A percentile compares a stretch with the other conserved stretches of the same genome.
Conservation (phyloP, 2,329 filamentous ascomycete genomes). For the Niveomyces coronatus region DNA sequence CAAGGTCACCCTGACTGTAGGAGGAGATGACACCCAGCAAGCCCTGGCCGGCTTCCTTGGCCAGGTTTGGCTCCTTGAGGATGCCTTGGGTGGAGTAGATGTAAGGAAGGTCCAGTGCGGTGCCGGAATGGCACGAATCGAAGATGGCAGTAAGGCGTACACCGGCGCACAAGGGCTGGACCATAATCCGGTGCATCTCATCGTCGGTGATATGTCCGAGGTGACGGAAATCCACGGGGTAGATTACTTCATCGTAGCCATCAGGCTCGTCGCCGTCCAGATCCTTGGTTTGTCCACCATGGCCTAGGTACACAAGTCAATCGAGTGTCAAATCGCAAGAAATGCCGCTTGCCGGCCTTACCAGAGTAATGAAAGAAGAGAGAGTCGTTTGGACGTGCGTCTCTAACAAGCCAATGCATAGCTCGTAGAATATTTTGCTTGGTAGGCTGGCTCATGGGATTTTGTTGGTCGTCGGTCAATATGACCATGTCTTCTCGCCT, state of each 20-base stretch:
- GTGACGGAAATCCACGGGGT: conserved; percentile 70
- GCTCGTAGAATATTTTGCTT: conserved; percentile 91
- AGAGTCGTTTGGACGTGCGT: conserved; percentile 83
- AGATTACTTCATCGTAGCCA: conserved; percentile 75
- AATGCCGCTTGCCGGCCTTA: conserved; percentile 31
- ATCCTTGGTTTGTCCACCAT: conserved; percentile 74
- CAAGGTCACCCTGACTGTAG: conserved; percentile 62
- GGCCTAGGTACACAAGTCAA: conserved; percentile 35
- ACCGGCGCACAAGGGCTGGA: conserved; percentile 43
- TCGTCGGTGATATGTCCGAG: conserved; percentile 77
- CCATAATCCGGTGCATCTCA: conserved; percentile 70
- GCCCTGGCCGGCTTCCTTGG: conserved; percentile 57
- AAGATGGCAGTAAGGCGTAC: conserved; percentile 53
- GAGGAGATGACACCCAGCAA: conserved; percentile 49
- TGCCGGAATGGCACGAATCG: conserved; percentile 58
- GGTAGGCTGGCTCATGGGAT: conserved; percentile 92
- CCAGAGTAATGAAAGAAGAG: conserved; percentile 97
- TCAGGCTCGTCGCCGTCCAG: conserved; percentile 72
- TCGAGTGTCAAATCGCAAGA: conserved; percentile 1
- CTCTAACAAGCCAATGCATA: conserved; percentile 97
- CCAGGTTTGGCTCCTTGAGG: conserved; percentile 58
- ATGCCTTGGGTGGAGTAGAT: conserved; percentile 60
- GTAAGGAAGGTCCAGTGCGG: conserved; percentile 55
- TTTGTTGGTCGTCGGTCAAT: conserved; percentile 92
- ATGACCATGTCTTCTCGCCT: conserved; percentile 95